Evolutionary conservation across 441 rosid species (phyloP), one percentile per base, ranked within the genome.

Genomic region (Syzygium malaccense): DNA sequence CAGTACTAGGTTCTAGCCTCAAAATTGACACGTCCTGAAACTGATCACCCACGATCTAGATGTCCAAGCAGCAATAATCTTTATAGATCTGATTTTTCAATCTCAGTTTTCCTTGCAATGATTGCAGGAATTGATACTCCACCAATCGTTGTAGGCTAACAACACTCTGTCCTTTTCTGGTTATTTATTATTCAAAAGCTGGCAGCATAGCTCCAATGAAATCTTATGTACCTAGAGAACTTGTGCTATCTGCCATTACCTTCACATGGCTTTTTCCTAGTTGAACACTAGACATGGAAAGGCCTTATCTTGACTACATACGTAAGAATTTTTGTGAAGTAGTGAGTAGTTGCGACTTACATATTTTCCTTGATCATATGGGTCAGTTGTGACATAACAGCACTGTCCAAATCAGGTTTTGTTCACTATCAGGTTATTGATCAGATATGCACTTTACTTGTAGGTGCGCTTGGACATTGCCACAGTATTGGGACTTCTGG

Each of bases 401-500:
- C 80, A 71, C 37, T 71, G 80, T 71, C 49, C 80, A 66, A 66
- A 55, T 55, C 57, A 18, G 57, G 23, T 55, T 55, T 55, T 18
- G 9, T 55, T 19, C 54, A n/a, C 60, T 1, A 28, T 88, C 51
- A 41, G 60, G 87, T 32, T 85, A 88, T 88, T 90, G 87, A 91
- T 86, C 32, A 85, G 91, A 60, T 87, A 75, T 87, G 78, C 51
- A 89, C 89, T 90, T 89, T 71, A 56, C 86, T 89, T 93, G 95
- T 88, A 98, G 99, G 98, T 96, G 83, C 98, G 99, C 88, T 89
- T 98, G 91, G 99, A 98, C 91, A 92, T 90, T 12, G 97, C 99
- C 85, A 92, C 98, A 87, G 90, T 95, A 89, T 91, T 98, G 96
- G 99, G 99, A 88, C 99, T 98, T 91, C 93, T 92, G 6, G 99